phyloP scores from a whole-genome alignment of 2,329 filamentous ascomycete species.

The Fusarium xyrophilum region DNA sequence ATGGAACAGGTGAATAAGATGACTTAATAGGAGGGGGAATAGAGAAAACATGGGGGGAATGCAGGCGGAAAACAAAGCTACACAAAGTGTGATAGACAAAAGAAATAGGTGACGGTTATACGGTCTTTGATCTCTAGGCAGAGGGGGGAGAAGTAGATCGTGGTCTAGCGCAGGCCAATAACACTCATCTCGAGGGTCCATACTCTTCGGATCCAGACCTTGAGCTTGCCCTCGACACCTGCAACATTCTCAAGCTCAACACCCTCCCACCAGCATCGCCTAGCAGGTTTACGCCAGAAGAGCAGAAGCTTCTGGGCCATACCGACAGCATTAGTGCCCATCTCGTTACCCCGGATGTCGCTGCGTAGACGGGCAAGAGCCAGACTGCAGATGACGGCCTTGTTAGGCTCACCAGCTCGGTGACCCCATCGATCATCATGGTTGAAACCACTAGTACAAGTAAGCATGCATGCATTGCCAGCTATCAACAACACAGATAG shows the following conservation, averaged over 20 bases:
- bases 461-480: neutral
- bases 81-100: conserved; percentile 30
- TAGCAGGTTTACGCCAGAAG: conserved; percentile 97
- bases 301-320: conserved; percentile 98
- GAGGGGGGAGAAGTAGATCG: neutral
- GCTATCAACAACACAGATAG: neutral
- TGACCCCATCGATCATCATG: conserved; percentile 96
- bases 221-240: conserved; percentile 88
- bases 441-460: conserved; percentile 83
- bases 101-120: conserved; percentile 22
- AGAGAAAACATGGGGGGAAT: conserved; percentile 15
- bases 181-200: conserved; percentile 99
- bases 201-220: conserved; percentile 97
- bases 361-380: conserved; percentile 91
- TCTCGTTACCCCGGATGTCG: conserved; percentile 82
- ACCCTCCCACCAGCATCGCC: conserved; percentile 99
- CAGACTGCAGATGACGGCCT: conserved; percentile 96
- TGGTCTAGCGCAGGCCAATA: conserved; percentile 74
- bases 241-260: conserved; percentile 90
- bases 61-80: conserved; percentile 26
- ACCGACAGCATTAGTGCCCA: conserved; percentile 80
- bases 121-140: conserved; percentile 13
- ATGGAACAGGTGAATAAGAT: conserved; percentile 6
- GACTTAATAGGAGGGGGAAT: conserved; percentile 22
- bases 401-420: conserved; percentile 95